Evolutionary conservation across 2,329 filamentous ascomycete genomes (phyloP), one percentile per base, ranked within the genome.

Genomic region (Fusarium sublunatum): DNA sequence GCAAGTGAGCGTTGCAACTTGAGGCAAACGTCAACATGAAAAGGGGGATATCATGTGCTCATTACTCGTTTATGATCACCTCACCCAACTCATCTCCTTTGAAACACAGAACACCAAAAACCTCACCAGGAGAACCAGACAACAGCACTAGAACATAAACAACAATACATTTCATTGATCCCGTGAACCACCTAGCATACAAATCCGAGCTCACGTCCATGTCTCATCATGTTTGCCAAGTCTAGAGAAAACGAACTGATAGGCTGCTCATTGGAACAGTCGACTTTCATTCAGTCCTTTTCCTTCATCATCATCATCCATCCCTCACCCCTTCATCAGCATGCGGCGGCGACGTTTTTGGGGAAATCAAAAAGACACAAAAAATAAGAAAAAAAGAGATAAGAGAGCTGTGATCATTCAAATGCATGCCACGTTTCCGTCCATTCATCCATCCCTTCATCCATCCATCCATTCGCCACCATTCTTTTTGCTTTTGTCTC

Each of bases 351-450:
- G 53, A 57, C 63, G 46, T 64, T 63, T 67, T 66, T 59, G 45
- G 59, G 49, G 61, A 70, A 67, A 68, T 58, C 38, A 57, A 55
- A 53, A 53, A 58, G 43, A 8, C 8, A 28, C 11, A n/a, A 32
- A 54, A 41, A 34, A 45, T n/a, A n/a, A 60, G 64, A 59, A 58
- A 59, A 53, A 64, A 65, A 58, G 50, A 58, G 58, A 60, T 58
- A 69, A 70, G 43, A 73, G 63, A 62, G 65, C 55, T 66, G 68
- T 71, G 45, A 72, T 71, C 67, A 71, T 71, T 71, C 65, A 71
- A 70, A 71, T 69, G 69, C 69, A 71, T 71, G 61, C 67, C 69
- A 71, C 69, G 69, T 71, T 71, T 71, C 69, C 65, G 58, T 70
- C 67, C 68, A 64, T 67, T 69, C 68, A 70, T 69, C 57, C 67